phyloP scores from a whole-genome alignment of 2,329 filamentous ascomycete species.

The Fusarium veterinarium region DNA sequence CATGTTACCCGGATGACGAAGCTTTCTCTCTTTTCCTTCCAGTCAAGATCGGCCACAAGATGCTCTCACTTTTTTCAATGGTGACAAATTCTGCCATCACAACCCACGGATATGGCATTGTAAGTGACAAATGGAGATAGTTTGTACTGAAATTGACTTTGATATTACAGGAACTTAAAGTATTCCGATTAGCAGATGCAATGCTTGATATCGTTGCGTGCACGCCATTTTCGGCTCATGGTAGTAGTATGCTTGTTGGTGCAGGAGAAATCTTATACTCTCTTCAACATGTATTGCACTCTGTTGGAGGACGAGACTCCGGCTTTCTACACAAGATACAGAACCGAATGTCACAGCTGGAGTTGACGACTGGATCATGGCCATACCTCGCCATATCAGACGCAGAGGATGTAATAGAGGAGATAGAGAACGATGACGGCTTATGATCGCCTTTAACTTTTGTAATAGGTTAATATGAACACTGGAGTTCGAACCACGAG shows the following conservation, averaged over 20 bases:
- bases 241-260: constrained; percentile 40
- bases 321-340: constrained; percentile 32
- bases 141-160: background rate
- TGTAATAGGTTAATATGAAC: background rate
- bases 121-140: constrained; percentile 1
- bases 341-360: constrained; percentile 32
- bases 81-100: constrained; percentile 36
- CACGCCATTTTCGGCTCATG: constrained; percentile 25
- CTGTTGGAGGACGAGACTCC: constrained; percentile 40
- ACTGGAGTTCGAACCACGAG: background rate
- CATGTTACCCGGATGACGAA: constrained; percentile 38
- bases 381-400: constrained; percentile 18
- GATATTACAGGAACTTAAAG: constrained; percentile 40
- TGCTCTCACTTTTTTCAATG: constrained; percentile 42
- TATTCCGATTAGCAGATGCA: constrained; percentile 41
- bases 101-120: constrained; percentile 45
- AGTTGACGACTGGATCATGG: constrained; percentile 28
- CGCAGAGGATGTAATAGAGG: background rate
- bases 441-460: background rate
- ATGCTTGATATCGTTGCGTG: constrained; percentile 42
- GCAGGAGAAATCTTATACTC: constrained; percentile 39
- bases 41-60: constrained; percentile 42
- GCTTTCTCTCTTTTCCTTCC: constrained; percentile 44
- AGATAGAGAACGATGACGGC: background rate
- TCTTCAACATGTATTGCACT: constrained; percentile 35